Evolutionary conservation across 2,329 filamentous ascomycete species (phyloP), one percentile per base, ranked within the genome.

Genomic region (Ploettnerulaceae sp.): DNA sequence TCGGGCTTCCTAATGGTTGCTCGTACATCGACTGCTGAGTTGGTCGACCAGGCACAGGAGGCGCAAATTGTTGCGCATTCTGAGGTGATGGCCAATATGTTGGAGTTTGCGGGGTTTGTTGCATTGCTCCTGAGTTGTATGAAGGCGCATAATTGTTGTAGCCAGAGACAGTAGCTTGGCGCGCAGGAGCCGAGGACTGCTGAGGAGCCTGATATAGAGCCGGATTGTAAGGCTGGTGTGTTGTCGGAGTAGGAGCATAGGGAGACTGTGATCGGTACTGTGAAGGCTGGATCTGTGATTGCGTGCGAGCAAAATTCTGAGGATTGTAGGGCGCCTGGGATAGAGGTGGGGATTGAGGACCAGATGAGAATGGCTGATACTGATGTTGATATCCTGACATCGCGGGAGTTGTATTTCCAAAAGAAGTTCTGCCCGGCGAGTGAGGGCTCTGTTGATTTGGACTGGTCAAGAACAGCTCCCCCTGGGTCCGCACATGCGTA

Each of bases 211-310:
- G 69, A 20, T 69, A 66, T 31, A 64, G 61, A 25, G 69, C 67
- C 1, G 87, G 86, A 61, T 90, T 91, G 66, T 90, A 91, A 33
- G 76, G 72, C 65, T 53, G 74, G 67, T 51, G 70, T 59, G 47
- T 70, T 64, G 48, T 69, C 64, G 53, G 76, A 71, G 51, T 76
- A 71, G 48, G 39, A 38, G 60, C 78, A 75, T 60, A 75, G 69
- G 37, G 71, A 67, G 62, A 73, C 65, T 57, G 74, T 64, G 67
- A 67, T 42, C 70, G 69, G 37, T 71, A 68, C 46, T 71, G 69
- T 18, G 68, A 62, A 26, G 68, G 66, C 40, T 61, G 58, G 7
- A 54, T 57, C 31, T 61, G 58, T n/a, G 62, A 63, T 45, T 63
- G 58, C 8, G 63, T 53, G 24, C 72, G 65, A 35, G 69, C 71